Base-by-base conservation (phyloP, 1,139 yeast species). In the Eremothecium cymbalariae region DNA sequence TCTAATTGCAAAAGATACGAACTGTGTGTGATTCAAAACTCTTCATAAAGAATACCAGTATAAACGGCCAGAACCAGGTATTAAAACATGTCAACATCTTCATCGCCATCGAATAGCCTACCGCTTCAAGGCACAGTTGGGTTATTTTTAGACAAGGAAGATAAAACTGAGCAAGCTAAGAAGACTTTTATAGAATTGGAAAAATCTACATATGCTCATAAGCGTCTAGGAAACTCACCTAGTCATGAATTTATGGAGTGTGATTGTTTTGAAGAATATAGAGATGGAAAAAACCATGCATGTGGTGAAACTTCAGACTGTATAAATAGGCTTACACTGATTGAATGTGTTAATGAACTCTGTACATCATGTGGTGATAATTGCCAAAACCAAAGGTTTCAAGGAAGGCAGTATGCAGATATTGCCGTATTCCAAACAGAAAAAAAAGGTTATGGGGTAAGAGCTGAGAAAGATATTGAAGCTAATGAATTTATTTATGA, bases 381-480 rank as follows among this genome's bases (percentile, higher is more conserved):
- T 50, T 90, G 98, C 62, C 77, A 70, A 44, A 90, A 90, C 57
- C 95, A 86, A 57, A 63, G 97, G 41, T 88, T 90, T 53, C 97
- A 88, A 57, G 69, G 67, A 34, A 67, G 67, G 37, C 72, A 80
- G 51, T 84, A 80, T 55, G 83, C 95, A 1, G 50, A 66, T 7
- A 78, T 86, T 13, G 74, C 83, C 22, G 84, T 90, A 9, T 76
- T 90, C 41, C 71, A 73, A 45, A 86, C 97, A 0, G 86, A 81
- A 40, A 62, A 66, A 44, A 90, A 90, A 55, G 98, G 98, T 0
- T 90, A 73, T 53, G 98, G 98, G 18, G 73, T 90, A 36, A 68
- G 94, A 39, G 88, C 95, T 0, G 67, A 75, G 40, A 59, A 54
- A 4, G 64, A 61, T 28, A 66, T 90, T n/a, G 62, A 67, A 8